A percentile compares a stretch with the other conserved stretches of the same genome.
These are phyloP conservation scores for Aspergillus transmontanensis DNA, from an alignment of 2,329 filamentous ascomycete genomes.

Conservation along the genomic window DNA sequence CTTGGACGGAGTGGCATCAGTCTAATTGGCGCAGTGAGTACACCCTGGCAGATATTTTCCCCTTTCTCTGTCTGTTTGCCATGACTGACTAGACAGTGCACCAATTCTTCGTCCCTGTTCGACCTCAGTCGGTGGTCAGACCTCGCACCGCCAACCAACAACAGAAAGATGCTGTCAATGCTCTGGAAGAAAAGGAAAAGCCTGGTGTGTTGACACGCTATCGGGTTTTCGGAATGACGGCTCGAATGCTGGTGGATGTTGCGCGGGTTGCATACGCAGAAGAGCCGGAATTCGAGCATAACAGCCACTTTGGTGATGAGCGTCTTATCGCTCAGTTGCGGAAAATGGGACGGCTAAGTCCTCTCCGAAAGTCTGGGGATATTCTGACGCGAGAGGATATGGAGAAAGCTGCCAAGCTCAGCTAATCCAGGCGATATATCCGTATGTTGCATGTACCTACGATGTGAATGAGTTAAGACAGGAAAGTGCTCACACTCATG, in stretches of 20 bases:
- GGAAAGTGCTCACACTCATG: neutral
- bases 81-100: constrained; percentile 60
- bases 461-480: neutral
- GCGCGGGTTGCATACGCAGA: constrained; percentile 80
- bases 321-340: constrained; percentile 62
- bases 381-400: constrained; percentile 55
- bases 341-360: constrained; percentile 58
- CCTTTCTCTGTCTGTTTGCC: neutral
- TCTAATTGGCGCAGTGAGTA: constrained; percentile 67
- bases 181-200: constrained; percentile 52
- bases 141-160: constrained; percentile 48
- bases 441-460: neutral
- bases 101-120: constrained; percentile 86
- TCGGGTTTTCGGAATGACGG: constrained; percentile 94
- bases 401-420: constrained; percentile 44
- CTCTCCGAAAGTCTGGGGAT: constrained; percentile 54
- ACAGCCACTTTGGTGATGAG: constrained; percentile 66
- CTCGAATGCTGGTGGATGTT: constrained; percentile 83
- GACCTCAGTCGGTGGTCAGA: constrained; percentile 68
- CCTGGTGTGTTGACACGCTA: constrained; percentile 60
- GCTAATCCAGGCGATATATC: neutral
- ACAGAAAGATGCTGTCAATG: constrained; percentile 43
- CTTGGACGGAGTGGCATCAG: constrained; percentile 79
- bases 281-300: constrained; percentile 81
- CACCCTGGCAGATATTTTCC: neutral